A percentile compares a stretch with the other conserved stretches of the same genome.
Evolutionary conservation across 1,284 basidiomycete species (phyloP).

Genomic region (Thelephora terrestris): DNA sequence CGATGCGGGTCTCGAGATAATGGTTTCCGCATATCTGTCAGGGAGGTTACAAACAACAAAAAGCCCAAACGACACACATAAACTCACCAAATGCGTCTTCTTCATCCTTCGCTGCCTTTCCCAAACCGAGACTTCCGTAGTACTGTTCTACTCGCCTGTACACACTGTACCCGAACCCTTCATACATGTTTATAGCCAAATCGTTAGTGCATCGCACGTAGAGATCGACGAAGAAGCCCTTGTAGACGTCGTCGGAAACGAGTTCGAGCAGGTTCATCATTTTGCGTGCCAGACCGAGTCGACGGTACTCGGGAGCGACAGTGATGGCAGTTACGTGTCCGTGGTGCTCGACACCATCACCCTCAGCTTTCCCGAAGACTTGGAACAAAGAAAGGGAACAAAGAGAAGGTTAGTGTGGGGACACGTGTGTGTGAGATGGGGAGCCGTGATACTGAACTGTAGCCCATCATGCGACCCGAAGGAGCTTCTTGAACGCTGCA

Average conservation of each 20-base stretch:
- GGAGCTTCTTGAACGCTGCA: constrained; percentile 76
- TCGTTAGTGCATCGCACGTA: constrained; percentile 80
- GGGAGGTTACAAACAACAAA: neutral
- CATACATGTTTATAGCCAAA: constrained; percentile 78
- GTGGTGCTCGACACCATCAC: constrained; percentile 63
- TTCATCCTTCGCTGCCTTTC: constrained; percentile 65
- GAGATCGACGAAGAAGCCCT: constrained; percentile 82
- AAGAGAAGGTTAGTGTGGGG: constrained; percentile 1
- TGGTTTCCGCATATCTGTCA: constrained; percentile 81
- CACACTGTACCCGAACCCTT: constrained; percentile 79
- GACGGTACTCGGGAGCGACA: constrained; percentile 85
- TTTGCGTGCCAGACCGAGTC: constrained; percentile 70
- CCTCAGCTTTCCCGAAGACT: constrained; percentile 88
- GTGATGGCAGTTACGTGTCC: constrained; percentile 89
- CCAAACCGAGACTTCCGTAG: constrained; percentile 67
- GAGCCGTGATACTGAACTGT: constrained; percentile 41
- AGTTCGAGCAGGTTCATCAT: constrained; percentile 79
- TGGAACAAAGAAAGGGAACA: neutral
- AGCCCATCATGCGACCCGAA: constrained; percentile 76
- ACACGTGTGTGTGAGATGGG: neutral
- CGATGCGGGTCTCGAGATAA: constrained; percentile 53
- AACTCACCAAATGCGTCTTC: constrained; percentile 85
- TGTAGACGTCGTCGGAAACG: constrained; percentile 68
- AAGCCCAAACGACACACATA: constrained; percentile 1
- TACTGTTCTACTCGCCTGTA: constrained; percentile 80